A percentile compares a stretch with the other conserved stretches of the same genome.
Conservation (phyloP, 163 green algal species). For the Trebouxia gelatinosa region DNA sequence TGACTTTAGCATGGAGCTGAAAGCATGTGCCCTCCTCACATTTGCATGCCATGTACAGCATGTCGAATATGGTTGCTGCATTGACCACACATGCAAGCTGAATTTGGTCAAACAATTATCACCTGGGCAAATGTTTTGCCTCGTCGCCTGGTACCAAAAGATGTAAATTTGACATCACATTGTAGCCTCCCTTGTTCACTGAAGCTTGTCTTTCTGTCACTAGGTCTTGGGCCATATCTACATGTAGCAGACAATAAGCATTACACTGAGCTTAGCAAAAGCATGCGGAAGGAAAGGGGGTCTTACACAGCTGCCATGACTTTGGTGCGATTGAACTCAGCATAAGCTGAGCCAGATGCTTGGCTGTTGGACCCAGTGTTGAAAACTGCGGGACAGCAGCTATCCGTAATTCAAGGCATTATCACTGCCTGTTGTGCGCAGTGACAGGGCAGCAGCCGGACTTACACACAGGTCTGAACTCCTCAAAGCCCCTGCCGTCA, state of each 20-base stretch:
- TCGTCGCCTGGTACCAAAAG: slow-evolving; percentile 54
- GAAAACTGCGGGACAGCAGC: slow-evolving; percentile 61
- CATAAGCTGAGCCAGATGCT: slow-evolving; percentile 79
- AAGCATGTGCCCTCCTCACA: no score
- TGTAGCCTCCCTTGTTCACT: slow-evolving; percentile 64
- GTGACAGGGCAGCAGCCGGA: no score
- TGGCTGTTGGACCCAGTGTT: slow-evolving; percentile 66
- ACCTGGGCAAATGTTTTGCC: slow-evolving; percentile 34
- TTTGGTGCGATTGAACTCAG: slow-evolving; percentile 79
- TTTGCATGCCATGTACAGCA: no score
- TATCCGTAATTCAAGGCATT: no score
- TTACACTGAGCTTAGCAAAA: no score
- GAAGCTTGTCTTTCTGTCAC: slow-evolving; percentile 63
- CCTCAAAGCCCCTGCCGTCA: slow-evolving; percentile 51
- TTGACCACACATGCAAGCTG: background rate
- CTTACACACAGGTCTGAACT: slow-evolving; percentile 64
- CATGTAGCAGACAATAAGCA: background rate
- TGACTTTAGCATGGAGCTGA: no score
- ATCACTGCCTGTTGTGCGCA: no score
- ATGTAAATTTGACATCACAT: slow-evolving; percentile 64
- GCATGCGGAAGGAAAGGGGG: background rate
- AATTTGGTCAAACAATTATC: background rate
- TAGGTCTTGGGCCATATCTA: slow-evolving; percentile 79
- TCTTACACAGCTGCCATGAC: slow-evolving; percentile 81
- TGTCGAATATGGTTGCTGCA: no score